These are phyloP conservation scores for Aspergillus steynii DNA, from an alignment of 495 filamentous ascomycete species.

Conservation along the genomic window DNA sequence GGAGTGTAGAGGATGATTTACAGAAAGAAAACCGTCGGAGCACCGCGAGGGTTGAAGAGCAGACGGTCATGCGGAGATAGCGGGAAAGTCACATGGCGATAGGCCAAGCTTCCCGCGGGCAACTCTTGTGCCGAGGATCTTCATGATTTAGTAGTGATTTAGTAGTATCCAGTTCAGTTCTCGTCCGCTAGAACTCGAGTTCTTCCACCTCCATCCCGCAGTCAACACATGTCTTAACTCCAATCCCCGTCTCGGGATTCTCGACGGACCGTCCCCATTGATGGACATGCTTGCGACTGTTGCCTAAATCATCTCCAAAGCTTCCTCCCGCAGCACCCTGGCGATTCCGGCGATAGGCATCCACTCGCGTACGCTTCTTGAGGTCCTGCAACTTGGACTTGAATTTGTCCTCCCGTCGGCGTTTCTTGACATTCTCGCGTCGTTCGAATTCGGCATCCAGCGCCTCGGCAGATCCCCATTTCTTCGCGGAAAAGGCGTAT, in stretches of 20 bases:
- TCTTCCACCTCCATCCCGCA: conserved; percentile 99
- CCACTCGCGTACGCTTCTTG: conserved; percentile 90
- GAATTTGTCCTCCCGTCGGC: conserved; percentile 87
- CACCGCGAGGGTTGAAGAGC: conserved; percentile 9
- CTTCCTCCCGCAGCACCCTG: conserved; percentile 54
- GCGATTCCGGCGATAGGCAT: conserved; percentile 75
- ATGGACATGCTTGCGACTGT: conserved; percentile 77
- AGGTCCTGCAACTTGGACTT: conserved; percentile 81
- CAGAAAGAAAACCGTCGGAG: conserved; percentile 6
- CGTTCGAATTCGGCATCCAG: conserved; percentile 88
- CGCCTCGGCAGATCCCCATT: conserved; percentile 83
- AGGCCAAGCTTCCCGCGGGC: conserved; percentile 23
- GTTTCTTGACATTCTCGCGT: conserved; percentile 79
- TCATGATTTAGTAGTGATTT: too few species aligned
- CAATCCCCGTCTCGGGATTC: conserved; percentile 74
- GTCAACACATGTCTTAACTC: conserved; percentile 78
- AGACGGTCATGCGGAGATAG: conserved; percentile 28
- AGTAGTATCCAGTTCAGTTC: too few species aligned
- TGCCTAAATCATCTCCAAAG: conserved; percentile 76
- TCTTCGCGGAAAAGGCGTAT: conserved; percentile 77
- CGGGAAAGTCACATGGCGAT: conserved; percentile 49
- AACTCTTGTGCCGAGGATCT: background rate
- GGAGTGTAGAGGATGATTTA: conserved; percentile 16
- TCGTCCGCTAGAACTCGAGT: conserved; percentile 66
- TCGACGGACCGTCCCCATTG: conserved; percentile 84